Evolutionary conservation across 1,284 basidiomycete species (phyloP), one percentile per base, ranked within the genome.

Genomic region (Clitocybe nebularis): DNA sequence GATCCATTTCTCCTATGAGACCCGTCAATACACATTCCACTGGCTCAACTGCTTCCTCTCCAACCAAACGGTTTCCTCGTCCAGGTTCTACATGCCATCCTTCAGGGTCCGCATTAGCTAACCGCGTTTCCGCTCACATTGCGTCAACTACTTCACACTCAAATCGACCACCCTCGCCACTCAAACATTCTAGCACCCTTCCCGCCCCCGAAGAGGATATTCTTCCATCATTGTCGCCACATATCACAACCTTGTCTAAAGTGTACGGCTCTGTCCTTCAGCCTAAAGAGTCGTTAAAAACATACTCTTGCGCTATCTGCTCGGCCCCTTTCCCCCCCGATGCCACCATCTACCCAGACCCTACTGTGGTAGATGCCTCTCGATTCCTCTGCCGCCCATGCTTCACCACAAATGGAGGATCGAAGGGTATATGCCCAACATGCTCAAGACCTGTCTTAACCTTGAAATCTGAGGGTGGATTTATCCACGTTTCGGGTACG

Each of bases 191-290:
- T 4, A 64, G 63, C 10, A 66, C 68, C 25, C 50, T 67, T 17
- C 59, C 68, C 22, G 66, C 71, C 38, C 66, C 74, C 4, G 72
- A 74, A 47, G 66, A 73, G 23, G 81, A 75, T 45, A 81, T 89
- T 41, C 63, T 87, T 19, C 79, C 77, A 26, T 78, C 80, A 4
- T 73, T 69, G 16, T 53, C 71, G 30, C 54, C 67, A 5, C 55
- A 66, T 29, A 71, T 77, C 47, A 74, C 73, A 1, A 77, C 80
- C 2, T 76, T 90, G 23, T 79, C 86, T 36, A 90, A 88, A 61
- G 87, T 84, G 6, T 89, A 89, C 52, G 87, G 87, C 22, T 88
- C 86, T 1, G 74, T 90, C 20, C 67, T 90, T 14, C 87, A 89
- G 55, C 77, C 84, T n/a, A 81, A 81, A 53, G 83, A 85, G 55